Percentiles rank a stretch among this genome's conserved stretches.
Evolutionary conservation across 1,284 basidiomycete species (phyloP).

Genomic region (Ustilago shanxiensis): DNA sequence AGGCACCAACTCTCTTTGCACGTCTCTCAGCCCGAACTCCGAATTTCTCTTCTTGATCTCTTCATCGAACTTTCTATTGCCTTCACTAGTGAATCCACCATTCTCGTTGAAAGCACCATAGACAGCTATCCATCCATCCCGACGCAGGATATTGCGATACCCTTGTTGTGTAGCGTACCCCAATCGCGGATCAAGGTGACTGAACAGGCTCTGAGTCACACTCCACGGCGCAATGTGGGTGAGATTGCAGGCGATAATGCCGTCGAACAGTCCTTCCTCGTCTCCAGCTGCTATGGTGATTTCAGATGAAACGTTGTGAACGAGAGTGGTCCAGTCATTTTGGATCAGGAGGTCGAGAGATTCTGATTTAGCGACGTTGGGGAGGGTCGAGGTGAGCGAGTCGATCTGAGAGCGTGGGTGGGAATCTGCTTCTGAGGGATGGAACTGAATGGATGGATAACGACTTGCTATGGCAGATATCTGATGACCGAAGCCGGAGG

Average conservation of each 20-base stretch:
- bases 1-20: conserved; percentile 42
- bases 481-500: conserved; percentile 50
- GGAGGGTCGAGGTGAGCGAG: not conserved
- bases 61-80: conserved; percentile 48
- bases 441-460: conserved; percentile 23
- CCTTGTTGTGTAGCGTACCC: conserved; percentile 41
- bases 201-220: conserved; percentile 50
- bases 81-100: conserved; percentile 33
- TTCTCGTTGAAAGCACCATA: conserved; percentile 59
- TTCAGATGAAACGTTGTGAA: conserved; percentile 28
- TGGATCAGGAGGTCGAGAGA: conserved; percentile 39
- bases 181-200: conserved; percentile 43
- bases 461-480: conserved; percentile 21
- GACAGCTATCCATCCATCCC: conserved; percentile 47
- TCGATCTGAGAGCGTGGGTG: conserved; percentile 41
- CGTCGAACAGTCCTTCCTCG: conserved; percentile 38
- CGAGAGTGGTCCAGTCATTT: conserved; percentile 45
- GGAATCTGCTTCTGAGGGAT: conserved; percentile 46
- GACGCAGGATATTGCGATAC: conserved; percentile 19
- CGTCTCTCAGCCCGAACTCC: conserved; percentile 49
- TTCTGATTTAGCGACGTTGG: conserved; percentile 38
- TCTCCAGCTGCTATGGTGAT: not conserved
- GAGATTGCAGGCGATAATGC: conserved; percentile 50
- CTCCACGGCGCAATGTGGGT: conserved; percentile 44
- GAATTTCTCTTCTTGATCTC: conserved; percentile 43